Conservation (phyloP, 176 grass and related monocot genomes). For the Tillandsia fasciculata region DNA sequence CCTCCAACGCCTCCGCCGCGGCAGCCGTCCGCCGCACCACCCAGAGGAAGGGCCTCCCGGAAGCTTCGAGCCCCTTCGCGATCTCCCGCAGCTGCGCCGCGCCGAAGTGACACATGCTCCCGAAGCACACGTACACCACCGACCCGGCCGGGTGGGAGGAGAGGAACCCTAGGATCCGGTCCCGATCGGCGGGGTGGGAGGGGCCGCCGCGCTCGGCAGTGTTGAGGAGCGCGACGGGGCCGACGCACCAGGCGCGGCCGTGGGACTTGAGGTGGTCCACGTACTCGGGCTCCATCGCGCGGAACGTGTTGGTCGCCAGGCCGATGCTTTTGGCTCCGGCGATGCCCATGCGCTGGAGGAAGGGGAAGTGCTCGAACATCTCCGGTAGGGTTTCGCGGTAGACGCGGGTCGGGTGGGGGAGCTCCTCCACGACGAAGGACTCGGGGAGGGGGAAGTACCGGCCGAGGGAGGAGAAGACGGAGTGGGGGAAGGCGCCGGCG, state of each 20-base stretch:
- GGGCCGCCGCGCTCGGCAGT: slow-evolving; percentile 3
- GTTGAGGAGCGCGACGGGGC: background rate
- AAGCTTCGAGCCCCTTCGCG: slow-evolving; percentile 18
- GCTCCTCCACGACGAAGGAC: background rate
- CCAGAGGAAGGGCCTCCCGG: slow-evolving; percentile 49
- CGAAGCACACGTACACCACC: slow-evolving; percentile 50
- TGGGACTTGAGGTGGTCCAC: background rate
- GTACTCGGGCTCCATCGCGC: slow-evolving; percentile 14
- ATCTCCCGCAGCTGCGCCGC: slow-evolving; percentile 30
- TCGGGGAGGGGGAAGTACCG: background rate
- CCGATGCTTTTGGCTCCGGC: slow-evolving; percentile 13
- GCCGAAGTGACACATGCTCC: slow-evolving; percentile 29
- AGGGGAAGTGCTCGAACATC: background rate
- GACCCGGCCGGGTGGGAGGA: slow-evolving; percentile 3
- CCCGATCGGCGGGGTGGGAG: slow-evolving; percentile 3
- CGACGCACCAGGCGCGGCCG: background rate
- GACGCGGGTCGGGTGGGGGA: slow-evolving; percentile 9
- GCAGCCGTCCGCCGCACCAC: slow-evolving; percentile 27
- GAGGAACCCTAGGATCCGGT: slow-evolving; percentile 26
- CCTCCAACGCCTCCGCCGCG: slow-evolving; percentile 16
- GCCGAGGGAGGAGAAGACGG: background rate
- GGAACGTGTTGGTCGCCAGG: background rate
- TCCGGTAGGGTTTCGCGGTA: background rate
- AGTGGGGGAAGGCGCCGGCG: background rate
- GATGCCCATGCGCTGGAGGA: background rate